Percentiles rank a stretch among this genome's conserved stretches.
Evolutionary conservation across 441 rosid species (phyloP).

Genomic region (Euphorbia schlechtendalii): DNA sequence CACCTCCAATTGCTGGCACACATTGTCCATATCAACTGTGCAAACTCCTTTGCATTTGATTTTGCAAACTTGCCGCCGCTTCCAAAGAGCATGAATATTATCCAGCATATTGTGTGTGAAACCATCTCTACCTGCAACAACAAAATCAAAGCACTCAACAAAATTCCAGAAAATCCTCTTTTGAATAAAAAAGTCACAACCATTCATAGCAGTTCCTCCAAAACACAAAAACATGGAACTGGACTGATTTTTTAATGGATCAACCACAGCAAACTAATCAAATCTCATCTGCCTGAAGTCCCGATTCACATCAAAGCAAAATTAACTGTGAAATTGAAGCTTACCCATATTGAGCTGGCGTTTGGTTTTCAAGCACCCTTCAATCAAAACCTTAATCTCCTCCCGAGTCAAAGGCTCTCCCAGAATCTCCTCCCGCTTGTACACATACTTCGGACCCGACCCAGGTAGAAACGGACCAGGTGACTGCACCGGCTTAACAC

Average conservation of each 20-base stretch:
- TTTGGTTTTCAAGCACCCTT: constrained; percentile 45
- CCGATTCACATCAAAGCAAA: background rate
- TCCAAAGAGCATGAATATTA: constrained; percentile 86
- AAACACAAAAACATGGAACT: constrained; percentile 1
- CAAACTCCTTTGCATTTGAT: constrained; percentile 89
- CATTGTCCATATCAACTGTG: constrained; percentile 88
- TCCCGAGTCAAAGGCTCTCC: constrained; percentile 76
- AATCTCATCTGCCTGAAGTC: background rate
- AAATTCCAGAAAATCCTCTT: background rate
- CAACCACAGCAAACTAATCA: background rate
- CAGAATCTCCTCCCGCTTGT: constrained; percentile 64
- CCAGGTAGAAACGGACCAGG: constrained; percentile 83
- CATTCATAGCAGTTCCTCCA: background rate
- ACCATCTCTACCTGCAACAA: constrained; percentile 83
- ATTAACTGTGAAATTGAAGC: background rate
- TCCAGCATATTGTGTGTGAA: constrained; percentile 93
- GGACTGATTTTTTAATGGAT: too few species aligned
- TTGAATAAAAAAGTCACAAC: background rate
- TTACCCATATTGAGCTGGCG: constrained; percentile 90
- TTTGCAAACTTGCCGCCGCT: constrained; percentile 81
- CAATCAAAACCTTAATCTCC: constrained; percentile 61
- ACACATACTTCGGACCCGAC: constrained; percentile 67
- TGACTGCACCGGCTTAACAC: constrained; percentile 70
- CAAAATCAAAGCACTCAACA: constrained; percentile 1
- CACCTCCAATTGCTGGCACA: constrained; percentile 86